Evolutionary conservation across 1,139 yeast genomes (phyloP).

Genomic region (Candida sanyaensis): DNA sequence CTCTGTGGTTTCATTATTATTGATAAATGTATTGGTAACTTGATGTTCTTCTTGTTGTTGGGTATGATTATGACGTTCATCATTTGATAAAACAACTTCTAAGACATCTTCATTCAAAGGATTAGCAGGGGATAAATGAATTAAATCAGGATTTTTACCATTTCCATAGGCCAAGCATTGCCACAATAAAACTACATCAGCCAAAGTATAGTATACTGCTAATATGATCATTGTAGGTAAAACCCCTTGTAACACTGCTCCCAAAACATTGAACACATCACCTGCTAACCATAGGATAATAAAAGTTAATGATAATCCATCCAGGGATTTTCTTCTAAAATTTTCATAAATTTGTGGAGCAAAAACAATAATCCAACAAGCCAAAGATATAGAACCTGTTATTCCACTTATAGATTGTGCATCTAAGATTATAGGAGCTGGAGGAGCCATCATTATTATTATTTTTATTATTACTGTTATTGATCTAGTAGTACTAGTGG

Average conservation of each 20-base stretch:
- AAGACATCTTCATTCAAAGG: slow-evolving; percentile 73
- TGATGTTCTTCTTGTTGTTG: slow-evolving; percentile 12
- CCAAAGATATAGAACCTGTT: slow-evolving; percentile 88
- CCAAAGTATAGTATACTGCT: slow-evolving; percentile 88
- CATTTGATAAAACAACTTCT: slow-evolving; percentile 54
- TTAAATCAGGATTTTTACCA: slow-evolving; percentile 59
- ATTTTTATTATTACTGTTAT: not conserved
- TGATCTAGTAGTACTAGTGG: no score
- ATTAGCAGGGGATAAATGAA: slow-evolving; percentile 87
- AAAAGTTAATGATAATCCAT: slow-evolving; percentile 81
- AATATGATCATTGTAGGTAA: slow-evolving; percentile 90
- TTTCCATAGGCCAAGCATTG: slow-evolving; percentile 76
- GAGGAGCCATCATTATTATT: slow-evolving; percentile 18
- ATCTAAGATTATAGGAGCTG: slow-evolving; percentile 67
- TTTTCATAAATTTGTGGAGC: slow-evolving; percentile 97
- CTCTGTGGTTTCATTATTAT: slow-evolving; percentile 5
- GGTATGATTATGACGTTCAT: slow-evolving; percentile 19
- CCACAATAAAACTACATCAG: slow-evolving; percentile 78
- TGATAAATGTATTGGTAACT: not conserved
- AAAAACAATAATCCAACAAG: slow-evolving; percentile 97
- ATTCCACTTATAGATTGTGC: slow-evolving; percentile 85
- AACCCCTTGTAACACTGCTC: slow-evolving; percentile 84
- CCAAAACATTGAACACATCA: slow-evolving; percentile 87
- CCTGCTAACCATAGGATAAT: slow-evolving; percentile 87
- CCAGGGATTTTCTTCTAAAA: slow-evolving; percentile 78